Evolutionary conservation across 257 asterid species (phyloP).

Genomic region (Petunia secreta): DNA sequence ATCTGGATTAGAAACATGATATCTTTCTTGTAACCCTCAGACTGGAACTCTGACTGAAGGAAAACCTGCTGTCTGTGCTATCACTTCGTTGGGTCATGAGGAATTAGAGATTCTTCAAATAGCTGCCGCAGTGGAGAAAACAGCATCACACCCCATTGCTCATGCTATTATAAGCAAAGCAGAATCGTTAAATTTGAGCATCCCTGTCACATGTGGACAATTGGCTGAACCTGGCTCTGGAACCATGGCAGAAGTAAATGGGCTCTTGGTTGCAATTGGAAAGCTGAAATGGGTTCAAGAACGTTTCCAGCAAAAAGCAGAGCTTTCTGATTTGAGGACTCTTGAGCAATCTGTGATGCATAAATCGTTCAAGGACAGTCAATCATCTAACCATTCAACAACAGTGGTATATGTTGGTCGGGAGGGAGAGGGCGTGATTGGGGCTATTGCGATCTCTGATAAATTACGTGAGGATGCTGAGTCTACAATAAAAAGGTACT

Average conservation of each 20-base stretch:
- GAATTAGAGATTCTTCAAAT: slow-evolving; percentile 77
- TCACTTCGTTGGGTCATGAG: slow-evolving; percentile 58
- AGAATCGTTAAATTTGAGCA: slow-evolving; percentile 62
- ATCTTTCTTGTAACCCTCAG: slow-evolving; percentile 45
- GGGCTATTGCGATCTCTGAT: slow-evolving; percentile 90
- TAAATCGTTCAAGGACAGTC: slow-evolving; percentile 51
- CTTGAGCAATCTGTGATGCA: slow-evolving; percentile 70
- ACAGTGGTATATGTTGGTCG: slow-evolving; percentile 87
- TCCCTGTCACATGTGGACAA: slow-evolving; percentile 79
- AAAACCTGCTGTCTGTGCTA: slow-evolving; percentile 80
- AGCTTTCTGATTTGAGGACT: slow-evolving; percentile 52
- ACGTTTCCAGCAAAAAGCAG: slow-evolving; percentile 70
- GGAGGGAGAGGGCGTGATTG: slow-evolving; percentile 94
- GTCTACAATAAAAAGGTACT: slow-evolving; percentile 72
- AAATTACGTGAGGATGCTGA: slow-evolving; percentile 77
- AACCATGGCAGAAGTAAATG: slow-evolving; percentile 93
- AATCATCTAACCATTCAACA: slow-evolving; percentile 75
- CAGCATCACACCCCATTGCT: slow-evolving; percentile 98
- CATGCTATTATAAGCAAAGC: slow-evolving; percentile 79
- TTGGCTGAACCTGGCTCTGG: slow-evolving; percentile 95
- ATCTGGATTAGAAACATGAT: neutral
- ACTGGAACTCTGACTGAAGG: slow-evolving; percentile 99
- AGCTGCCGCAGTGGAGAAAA: slow-evolving; percentile 97
- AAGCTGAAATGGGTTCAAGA: slow-evolving; percentile 83
- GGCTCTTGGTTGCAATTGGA: slow-evolving; percentile 92